Percentiles rank a stretch among this genome's conserved stretches.
Evolutionary conservation across 768 basidiomycete genomes (phyloP).

Genomic region (Boletales sp.): DNA sequence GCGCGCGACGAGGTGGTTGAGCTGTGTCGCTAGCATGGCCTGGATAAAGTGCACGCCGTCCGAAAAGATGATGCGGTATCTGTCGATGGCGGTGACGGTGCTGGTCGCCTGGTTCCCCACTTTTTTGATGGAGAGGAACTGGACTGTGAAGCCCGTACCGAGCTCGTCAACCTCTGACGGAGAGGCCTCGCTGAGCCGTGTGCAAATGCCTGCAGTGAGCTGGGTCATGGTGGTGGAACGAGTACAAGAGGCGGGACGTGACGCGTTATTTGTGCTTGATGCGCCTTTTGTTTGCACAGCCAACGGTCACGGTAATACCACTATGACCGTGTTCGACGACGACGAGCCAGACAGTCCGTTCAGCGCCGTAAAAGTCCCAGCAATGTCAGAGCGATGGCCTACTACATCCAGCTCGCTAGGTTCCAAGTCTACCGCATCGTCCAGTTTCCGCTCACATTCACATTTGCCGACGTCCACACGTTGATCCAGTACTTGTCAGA

Average conservation of each 20-base stretch:
- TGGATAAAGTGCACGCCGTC: slow-evolving; percentile 87
- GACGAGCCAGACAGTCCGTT: background rate
- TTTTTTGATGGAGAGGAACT: slow-evolving; percentile 82
- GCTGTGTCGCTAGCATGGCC: slow-evolving; percentile 92
- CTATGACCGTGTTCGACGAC: slow-evolving; percentile 8
- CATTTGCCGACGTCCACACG: slow-evolving; percentile 28
- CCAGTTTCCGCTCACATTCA: slow-evolving; percentile 25
- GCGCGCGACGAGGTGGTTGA: slow-evolving; percentile 70
- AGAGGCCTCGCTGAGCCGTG: slow-evolving; percentile 42
- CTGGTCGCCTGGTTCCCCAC: slow-evolving; percentile 39
- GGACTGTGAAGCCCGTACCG: slow-evolving; percentile 51
- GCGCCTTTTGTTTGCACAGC: slow-evolving; percentile 8
- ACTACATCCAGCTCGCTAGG: slow-evolving; percentile 25
- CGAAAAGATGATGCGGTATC: slow-evolving; percentile 82
- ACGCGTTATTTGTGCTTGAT: slow-evolving; percentile 13
- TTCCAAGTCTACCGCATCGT: slow-evolving; percentile 26
- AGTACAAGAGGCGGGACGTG: slow-evolving; percentile 1
- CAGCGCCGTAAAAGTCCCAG: background rate
- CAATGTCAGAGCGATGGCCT: slow-evolving; percentile 4
- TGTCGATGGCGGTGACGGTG: slow-evolving; percentile 39
- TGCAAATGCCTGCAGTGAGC: slow-evolving; percentile 58
- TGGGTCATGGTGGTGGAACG: slow-evolving; percentile 29
- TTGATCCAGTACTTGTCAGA: slow-evolving; percentile 32
- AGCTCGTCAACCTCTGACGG: slow-evolving; percentile 26
- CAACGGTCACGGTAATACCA: background rate